These are phyloP conservation scores for Fraxinus latifolia DNA, from an alignment of 305 asterid species.

Conservation along the genomic window DNA sequence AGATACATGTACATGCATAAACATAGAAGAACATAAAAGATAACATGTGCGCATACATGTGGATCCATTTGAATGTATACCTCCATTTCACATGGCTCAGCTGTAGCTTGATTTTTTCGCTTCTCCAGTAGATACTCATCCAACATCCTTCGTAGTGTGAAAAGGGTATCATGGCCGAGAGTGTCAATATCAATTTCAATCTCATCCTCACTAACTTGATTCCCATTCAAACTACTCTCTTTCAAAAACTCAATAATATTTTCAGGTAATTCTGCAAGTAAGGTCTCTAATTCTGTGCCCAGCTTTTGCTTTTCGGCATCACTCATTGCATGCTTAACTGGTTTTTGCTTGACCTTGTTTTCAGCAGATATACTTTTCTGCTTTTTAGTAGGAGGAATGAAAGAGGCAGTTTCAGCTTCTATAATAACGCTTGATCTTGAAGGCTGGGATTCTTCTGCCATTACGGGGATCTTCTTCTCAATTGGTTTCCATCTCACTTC, in stretches of 20 bases:
- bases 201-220: slow-evolving; percentile 60
- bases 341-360: slow-evolving; percentile 39
- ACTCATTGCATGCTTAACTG: slow-evolving; percentile 45
- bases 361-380: slow-evolving; percentile 41
- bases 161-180: slow-evolving; percentile 53
- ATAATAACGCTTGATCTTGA: slow-evolving; percentile 42
- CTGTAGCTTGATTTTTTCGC: slow-evolving; percentile 40
- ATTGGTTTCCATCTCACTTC: slow-evolving; percentile 59
- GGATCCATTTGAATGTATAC: slow-evolving; percentile 31
- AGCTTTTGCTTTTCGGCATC: slow-evolving; percentile 53
- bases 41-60: not conserved
- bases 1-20: not conserved
- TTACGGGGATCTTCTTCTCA: slow-evolving; percentile 53
- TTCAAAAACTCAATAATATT: slow-evolving; percentile 56
- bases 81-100: slow-evolving; percentile 43
- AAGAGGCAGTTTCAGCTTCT: slow-evolving; percentile 38
- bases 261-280: slow-evolving; percentile 61
- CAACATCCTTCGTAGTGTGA: slow-evolving; percentile 56
- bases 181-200: slow-evolving; percentile 74
- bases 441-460: slow-evolving; percentile 36
- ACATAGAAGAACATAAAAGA: not conserved
- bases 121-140: slow-evolving; percentile 48
- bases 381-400: slow-evolving; percentile 57
- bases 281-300: slow-evolving; percentile 53
- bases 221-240: slow-evolving; percentile 40